phyloP scores from a whole-genome alignment of 73 alveolate genomes.

The Paramecium tetraurelia region DNA sequence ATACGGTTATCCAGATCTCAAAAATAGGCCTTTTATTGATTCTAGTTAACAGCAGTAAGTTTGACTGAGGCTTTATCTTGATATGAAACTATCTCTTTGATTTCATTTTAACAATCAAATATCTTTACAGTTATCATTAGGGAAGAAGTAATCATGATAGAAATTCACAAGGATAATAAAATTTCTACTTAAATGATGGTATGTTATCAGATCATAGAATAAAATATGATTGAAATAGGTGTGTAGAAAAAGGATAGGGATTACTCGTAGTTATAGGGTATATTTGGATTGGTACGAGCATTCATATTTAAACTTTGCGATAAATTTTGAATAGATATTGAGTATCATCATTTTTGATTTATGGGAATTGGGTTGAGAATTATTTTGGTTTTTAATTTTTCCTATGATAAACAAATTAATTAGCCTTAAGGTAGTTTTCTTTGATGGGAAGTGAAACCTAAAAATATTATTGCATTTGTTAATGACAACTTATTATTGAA shows the following conservation, averaged over 20 bases:
- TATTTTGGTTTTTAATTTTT: neutral
- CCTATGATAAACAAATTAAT: neutral
- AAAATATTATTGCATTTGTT: neutral
- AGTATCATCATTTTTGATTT: neutral
- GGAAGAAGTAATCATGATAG: neutral
- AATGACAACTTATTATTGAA: neutral
- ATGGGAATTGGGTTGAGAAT: neutral
- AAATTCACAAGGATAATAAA: too few relatives aligned
- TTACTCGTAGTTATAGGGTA: neutral
- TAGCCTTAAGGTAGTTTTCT: neutral
- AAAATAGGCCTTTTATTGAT: neutral
- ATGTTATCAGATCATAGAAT: too few relatives aligned
- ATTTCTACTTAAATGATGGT: too few relatives aligned
- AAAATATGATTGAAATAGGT: neutral
- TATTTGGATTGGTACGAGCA: constrained; percentile 28
- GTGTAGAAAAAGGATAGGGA: neutral
- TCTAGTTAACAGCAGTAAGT: neutral
- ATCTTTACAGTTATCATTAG: neutral
- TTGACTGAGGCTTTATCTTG: constrained; percentile 15
- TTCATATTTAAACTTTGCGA: neutral
- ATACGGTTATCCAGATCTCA: neutral
- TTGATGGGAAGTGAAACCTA: neutral
- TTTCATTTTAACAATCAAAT: constrained; percentile 1
- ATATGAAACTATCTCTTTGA: neutral
- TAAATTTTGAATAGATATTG: neutral